Percentiles rank a stretch among this genome's conserved stretches.
These are phyloP conservation scores for Candida pseudoviswanathii DNA, from an alignment of 1,139 yeast species.

Conservation along the genomic window DNA sequence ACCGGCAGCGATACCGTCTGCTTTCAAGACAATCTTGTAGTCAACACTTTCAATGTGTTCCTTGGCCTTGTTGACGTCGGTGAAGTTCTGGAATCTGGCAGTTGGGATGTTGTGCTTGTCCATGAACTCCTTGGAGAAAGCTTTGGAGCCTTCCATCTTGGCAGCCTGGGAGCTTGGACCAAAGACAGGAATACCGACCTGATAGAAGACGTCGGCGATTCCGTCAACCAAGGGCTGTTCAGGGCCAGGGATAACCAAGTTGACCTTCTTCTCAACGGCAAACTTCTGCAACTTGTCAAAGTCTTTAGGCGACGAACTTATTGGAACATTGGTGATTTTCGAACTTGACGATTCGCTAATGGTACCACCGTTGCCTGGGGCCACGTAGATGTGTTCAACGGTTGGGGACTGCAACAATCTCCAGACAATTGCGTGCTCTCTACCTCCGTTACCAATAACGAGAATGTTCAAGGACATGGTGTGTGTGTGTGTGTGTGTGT, in stretches of 20 bases:
- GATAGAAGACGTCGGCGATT: slow-evolving; percentile 65
- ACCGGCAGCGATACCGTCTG: slow-evolving; percentile 98
- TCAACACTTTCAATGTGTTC: slow-evolving; percentile 65
- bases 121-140: slow-evolving; percentile 94
- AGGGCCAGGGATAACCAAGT: slow-evolving; percentile 95
- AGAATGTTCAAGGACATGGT: slow-evolving; percentile 58
- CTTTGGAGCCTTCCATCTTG: slow-evolving; percentile 94
- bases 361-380: slow-evolving; percentile 98
- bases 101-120: slow-evolving; percentile 90
- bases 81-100: slow-evolving; percentile 84
- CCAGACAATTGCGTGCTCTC: slow-evolving; percentile 98
- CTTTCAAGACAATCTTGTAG: slow-evolving; percentile 89
- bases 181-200: slow-evolving; percentile 90
- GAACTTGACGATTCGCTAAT: slow-evolving; percentile 42
- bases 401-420: slow-evolving; percentile 76
- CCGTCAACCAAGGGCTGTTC: slow-evolving; percentile 99
- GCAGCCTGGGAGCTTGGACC: slow-evolving; percentile 95
- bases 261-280: slow-evolving; percentile 67
- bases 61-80: slow-evolving; percentile 71
- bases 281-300: slow-evolving; percentile 61
- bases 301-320: slow-evolving; percentile 62
- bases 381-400: slow-evolving; percentile 78
- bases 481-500: background rate
- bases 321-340: slow-evolving; percentile 71
- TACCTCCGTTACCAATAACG: slow-evolving; percentile 96